Percentiles rank a stretch among this genome's conserved stretches.
Conservation (phyloP, 164 flowering plant genomes). For the Nelumbo lutea region DNA sequence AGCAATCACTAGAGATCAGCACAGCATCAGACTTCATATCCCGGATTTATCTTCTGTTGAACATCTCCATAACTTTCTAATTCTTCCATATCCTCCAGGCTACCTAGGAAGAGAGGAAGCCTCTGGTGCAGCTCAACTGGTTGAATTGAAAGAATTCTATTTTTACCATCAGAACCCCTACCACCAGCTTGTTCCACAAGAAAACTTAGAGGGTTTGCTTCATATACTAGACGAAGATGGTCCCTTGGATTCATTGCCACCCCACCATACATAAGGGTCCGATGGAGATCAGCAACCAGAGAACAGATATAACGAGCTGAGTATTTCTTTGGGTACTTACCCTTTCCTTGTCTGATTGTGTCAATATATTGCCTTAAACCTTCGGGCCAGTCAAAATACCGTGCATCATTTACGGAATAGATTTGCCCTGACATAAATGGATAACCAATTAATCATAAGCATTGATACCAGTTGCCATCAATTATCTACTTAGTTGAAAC, state of each 20-base stretch:
- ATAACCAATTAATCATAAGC: background rate
- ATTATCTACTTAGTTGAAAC: background rate
- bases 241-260: constrained; percentile 95
- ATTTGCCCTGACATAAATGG: constrained; percentile 70
- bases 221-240: constrained; percentile 91
- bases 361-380: constrained; percentile 82
- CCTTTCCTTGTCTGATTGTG: constrained; percentile 95
- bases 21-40: constrained; percentile 65
- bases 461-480: background rate
- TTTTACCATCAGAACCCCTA: constrained; percentile 84
- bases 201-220: constrained; percentile 92
- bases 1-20: background rate
- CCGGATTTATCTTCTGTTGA: constrained; percentile 92
- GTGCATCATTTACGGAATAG: constrained; percentile 94
- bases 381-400: constrained; percentile 98
- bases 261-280: constrained; percentile 89
- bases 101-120: constrained; percentile 85
- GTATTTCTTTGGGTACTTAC: constrained; percentile 81
- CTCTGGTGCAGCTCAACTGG: constrained; percentile 86
- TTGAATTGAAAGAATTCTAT: constrained; percentile 71
- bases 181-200: constrained; percentile 94
- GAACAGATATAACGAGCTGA: constrained; percentile 97
- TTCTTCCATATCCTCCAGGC: constrained; percentile 84
- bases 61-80: constrained; percentile 84
- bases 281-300: constrained; percentile 90